Evolutionary conservation across 1,284 basidiomycete species (phyloP), one percentile per base, ranked within the genome.

Genomic region (Malassezia brasiliensis): DNA sequence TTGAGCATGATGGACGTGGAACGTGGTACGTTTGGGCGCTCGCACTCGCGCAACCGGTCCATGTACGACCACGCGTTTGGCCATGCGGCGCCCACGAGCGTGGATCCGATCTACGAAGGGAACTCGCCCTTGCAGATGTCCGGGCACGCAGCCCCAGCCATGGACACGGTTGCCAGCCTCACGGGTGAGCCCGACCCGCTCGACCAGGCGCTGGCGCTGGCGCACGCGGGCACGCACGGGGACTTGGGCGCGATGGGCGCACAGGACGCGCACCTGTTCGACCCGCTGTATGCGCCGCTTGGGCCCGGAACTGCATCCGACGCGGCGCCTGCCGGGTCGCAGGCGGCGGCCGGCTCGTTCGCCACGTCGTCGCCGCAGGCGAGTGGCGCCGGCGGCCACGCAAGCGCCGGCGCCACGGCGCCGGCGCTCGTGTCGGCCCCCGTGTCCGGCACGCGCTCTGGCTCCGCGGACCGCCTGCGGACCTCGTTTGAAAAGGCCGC

Each of bases 21-120:
- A 73, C 96, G 91, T 90, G 82, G 90, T 41, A 85, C 86, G 17
- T 83, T 88, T 69, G 90, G 88, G 70, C 83, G 90, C 58, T 94
- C 90, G 14, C 82, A 90, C 60, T 96, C 93, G 19, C 56, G 55
- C 6, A 22, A 58, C 19, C n/a, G 47, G 10, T 12, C 20, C 5
- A 8, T 38, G 19, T 12, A 40, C 31, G 48, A 30, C 28, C 38
- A 28, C 38, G 10, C 17, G n/a, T 22, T 40, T 40, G 17, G 9
- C 38, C 9, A 15, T 40, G 38, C 38, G 22, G 17, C n/a, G 9
- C 22, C 38, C 2, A 1, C 38, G 22, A 14, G 10, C 38, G 17
- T 40, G 9, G 38, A 40, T 5, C n/a, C 38, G 38, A 10, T 40
- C 14, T 22, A 14, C 12, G 40, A 42, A 3, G 17, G 25, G 4